These are phyloP conservation scores for Russula ochroleuca DNA, from an alignment of 768 basidiomycete species.

Conservation along the genomic window DNA sequence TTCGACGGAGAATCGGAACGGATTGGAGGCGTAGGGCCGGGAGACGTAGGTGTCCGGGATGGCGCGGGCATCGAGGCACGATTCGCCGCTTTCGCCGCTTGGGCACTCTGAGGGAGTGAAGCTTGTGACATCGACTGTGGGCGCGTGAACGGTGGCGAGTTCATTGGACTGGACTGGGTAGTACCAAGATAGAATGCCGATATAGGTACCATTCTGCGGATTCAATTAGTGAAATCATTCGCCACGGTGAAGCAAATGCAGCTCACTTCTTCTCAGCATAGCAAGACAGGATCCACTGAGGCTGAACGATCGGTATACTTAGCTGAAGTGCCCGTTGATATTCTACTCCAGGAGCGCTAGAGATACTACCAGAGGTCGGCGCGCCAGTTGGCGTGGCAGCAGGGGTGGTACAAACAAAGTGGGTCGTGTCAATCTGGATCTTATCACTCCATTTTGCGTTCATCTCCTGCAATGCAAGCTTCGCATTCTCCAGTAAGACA, in stretches of 20 bases:
- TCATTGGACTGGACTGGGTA: conserved; percentile 47
- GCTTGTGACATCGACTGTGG: conserved; percentile 78
- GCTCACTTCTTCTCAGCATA: conserved; percentile 75
- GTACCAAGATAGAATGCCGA: conserved; percentile 76
- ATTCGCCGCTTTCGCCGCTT: conserved; percentile 39
- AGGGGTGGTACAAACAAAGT: conserved; percentile 94
- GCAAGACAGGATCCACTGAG: conserved; percentile 92
- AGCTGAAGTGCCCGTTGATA: conserved; percentile 94
- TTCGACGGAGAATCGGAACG: conserved; percentile 28
- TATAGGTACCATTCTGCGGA: conserved; percentile 80
- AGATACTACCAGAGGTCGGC: conserved; percentile 48
- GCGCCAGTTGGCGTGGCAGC: conserved; percentile 60
- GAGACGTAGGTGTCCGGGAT: conserved; percentile 43
- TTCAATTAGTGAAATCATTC: conserved; percentile 10
- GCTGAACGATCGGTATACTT: conserved; percentile 92
- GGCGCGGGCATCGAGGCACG: conserved; percentile 68
- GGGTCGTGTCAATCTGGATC: conserved; percentile 97
- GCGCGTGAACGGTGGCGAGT: conserved; percentile 41
- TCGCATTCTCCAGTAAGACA: conserved; percentile 73
- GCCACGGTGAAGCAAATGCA: background rate
- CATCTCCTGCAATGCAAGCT: conserved; percentile 79
- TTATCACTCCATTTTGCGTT: conserved; percentile 85
- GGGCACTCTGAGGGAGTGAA: conserved; percentile 39
- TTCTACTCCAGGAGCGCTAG: conserved; percentile 69
- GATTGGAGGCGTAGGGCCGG: conserved; percentile 39